Base-by-base conservation (phyloP, 768 basidiomycete species). In the Podaxis sp. region DNA sequence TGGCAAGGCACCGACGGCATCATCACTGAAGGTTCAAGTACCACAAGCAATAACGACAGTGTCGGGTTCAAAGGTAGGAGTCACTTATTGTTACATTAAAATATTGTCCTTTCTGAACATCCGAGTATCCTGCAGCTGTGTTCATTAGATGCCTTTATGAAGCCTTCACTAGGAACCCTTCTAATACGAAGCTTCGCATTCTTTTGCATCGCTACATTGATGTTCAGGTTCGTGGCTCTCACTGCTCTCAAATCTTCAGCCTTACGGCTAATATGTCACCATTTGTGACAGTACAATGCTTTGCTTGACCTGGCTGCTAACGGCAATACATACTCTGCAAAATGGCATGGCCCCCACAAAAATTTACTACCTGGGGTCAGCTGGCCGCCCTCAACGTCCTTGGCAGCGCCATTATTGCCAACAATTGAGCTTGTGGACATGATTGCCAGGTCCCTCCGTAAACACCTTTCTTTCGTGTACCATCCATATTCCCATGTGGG, bases 1-100 rank as follows among this genome's bases (percentile, higher is more conserved):
- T 86, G 83, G 84, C 75, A 83, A 66, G 80, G 79, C 8, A 64
- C 67, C 13, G 74, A 84, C 63, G 82, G 83, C 1, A 76, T 84
- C 22, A 82, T 85, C 64, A 84, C 80, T 12, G 84, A 85, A 68
- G 82, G 81, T 19, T 71, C 78, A 9, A 76, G 75, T 64, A 73
- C 73, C 9, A 69, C 64, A 3, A 65, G 65, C 5, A 76, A 83
- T 60, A 78, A 82, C 57, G 82, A 84, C 61, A 75, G 72, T 7
- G 78, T 82, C 27, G 82, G 82, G 6, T 84, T 84, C 71, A 85
- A 85, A 74, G 77, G 84, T 80, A 27, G 11, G 64, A 36, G 25
- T 47, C 19, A 33, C 25, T 17, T 40, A 8, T 38, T 24, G 38
- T 37, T 11, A 41, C 24, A 9, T 11, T 29, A 9, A 17, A 8